A percentile compares a stretch with the other conserved stretches of the same genome.
phyloP scores from a whole-genome alignment of 257 asterid species.

The Cruciata laevipes region DNA sequence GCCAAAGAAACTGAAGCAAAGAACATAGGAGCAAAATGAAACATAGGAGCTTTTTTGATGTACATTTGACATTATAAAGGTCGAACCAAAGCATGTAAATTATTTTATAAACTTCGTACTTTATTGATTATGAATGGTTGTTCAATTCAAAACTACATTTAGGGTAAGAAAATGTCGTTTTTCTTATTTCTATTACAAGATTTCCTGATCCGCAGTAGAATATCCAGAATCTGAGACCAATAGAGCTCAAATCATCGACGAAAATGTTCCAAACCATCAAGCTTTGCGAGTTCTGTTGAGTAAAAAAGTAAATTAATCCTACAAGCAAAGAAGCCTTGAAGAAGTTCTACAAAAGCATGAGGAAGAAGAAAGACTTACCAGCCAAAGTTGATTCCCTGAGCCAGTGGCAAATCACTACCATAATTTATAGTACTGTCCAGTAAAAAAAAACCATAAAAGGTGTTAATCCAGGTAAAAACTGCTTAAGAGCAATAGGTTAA shows the following conservation, averaged over 20 bases:
- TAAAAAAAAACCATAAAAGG: neutral
- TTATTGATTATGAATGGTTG: neutral
- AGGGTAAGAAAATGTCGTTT: neutral
- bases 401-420: conserved; percentile 72
- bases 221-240: neutral
- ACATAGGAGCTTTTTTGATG: too few species aligned
- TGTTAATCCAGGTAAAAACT: neutral
- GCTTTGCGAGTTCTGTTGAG: neutral
- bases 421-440: conserved; percentile 65
- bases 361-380: conserved; percentile 24
- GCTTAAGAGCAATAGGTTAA: neutral
- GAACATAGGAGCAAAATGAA: neutral
- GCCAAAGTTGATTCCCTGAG: conserved; percentile 84
- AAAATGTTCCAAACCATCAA: neutral
- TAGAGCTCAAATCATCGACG: neutral
- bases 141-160: neutral
- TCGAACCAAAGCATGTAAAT: neutral
- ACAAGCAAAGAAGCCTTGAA: neutral
- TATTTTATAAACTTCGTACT: neutral
- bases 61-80: neutral
- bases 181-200: neutral
- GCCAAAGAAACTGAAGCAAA: neutral
- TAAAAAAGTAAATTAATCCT: neutral
- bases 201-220: neutral
- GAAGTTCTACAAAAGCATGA: conserved; percentile 2